Percentiles rank a stretch among this genome's conserved stretches.
Evolutionary conservation across 2,329 filamentous ascomycete species (phyloP).

Genomic region (Chalara sp.): DNA sequence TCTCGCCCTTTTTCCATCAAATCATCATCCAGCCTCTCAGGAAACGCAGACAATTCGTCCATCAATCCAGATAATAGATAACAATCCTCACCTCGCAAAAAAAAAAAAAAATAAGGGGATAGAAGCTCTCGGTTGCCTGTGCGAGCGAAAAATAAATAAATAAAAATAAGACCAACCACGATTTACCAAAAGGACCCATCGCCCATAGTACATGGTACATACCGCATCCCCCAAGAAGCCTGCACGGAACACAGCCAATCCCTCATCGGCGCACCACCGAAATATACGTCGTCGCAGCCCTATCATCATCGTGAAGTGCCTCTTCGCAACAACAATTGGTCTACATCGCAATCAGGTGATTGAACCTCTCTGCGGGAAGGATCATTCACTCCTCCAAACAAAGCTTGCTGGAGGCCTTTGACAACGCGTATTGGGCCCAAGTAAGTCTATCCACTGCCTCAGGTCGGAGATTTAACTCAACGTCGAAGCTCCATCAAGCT

Average conservation of each 20-base stretch:
- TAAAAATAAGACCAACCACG: too few species aligned
- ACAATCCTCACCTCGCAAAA: too few species aligned
- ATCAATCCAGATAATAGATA: too few species aligned
- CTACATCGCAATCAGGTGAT: slow-evolving; percentile 21
- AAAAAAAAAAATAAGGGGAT: too few species aligned
- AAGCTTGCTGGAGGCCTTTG: slow-evolving; percentile 7
- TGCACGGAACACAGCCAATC: background rate
- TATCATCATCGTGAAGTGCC: slow-evolving; percentile 22
- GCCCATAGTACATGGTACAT: too few species aligned
- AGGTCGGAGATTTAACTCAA: slow-evolving; percentile 17
- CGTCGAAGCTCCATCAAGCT: slow-evolving; percentile 10
- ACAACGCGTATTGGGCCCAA: slow-evolving; percentile 17
- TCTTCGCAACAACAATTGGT: slow-evolving; percentile 23
- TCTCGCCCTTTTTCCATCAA: too few species aligned
- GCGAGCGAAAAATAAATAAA: too few species aligned
- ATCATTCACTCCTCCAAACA: slow-evolving; percentile 12
- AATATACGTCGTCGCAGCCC: slow-evolving; percentile 8
- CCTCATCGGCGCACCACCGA: background rate
- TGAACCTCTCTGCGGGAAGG: slow-evolving; percentile 21
- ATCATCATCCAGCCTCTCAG: too few species aligned
- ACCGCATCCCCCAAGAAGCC: too few species aligned
- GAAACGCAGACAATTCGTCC: too few species aligned
- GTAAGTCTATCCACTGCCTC: slow-evolving; percentile 16
- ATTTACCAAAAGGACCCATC: too few species aligned
- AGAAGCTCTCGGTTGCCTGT: too few species aligned